These are phyloP conservation scores for Tetrapisispora fleetii DNA, from an alignment of 805 yeast genomes.

Conservation along the genomic window DNA sequence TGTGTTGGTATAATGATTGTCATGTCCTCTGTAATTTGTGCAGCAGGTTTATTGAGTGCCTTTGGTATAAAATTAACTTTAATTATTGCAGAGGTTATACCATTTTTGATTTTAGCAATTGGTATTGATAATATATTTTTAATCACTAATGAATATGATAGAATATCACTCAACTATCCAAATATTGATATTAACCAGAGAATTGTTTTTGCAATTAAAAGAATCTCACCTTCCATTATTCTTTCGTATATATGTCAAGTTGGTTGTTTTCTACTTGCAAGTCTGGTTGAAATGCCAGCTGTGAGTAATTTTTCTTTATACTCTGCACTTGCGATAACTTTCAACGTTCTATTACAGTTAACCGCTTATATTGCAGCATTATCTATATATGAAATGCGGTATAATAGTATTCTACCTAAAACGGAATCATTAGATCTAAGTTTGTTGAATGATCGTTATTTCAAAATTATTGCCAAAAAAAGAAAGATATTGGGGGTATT, in stretches of 20 bases:
- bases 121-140: conserved; percentile 94
- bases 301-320: conserved; percentile 87
- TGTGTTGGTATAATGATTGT: conserved; percentile 79
- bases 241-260: conserved; percentile 70
- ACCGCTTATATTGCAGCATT: conserved; percentile 72
- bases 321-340: conserved; percentile 74
- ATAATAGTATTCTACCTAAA: conserved; percentile 4
- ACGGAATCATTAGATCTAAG: not conserved
- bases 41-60: conserved; percentile 72
- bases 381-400: conserved; percentile 27
- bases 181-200: conserved; percentile 45
- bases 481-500: conserved; percentile 47
- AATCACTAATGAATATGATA: conserved; percentile 67
- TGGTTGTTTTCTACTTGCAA: conserved; percentile 69
- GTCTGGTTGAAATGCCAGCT: conserved; percentile 89
- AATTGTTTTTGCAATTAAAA: conserved; percentile 53
- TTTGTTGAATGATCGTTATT: conserved; percentile 34
- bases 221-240: conserved; percentile 81
- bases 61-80: conserved; percentile 79
- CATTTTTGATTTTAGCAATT: conserved; percentile 82
- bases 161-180: conserved; percentile 39
- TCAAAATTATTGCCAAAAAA: conserved; percentile 43
- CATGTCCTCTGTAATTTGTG: conserved; percentile 64
- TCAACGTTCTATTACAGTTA: conserved; percentile 69
- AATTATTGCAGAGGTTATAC: conserved; percentile 93